Evolutionary conservation across 345 rosid species (phyloP).

Genomic region (Geranium brycei): DNA sequence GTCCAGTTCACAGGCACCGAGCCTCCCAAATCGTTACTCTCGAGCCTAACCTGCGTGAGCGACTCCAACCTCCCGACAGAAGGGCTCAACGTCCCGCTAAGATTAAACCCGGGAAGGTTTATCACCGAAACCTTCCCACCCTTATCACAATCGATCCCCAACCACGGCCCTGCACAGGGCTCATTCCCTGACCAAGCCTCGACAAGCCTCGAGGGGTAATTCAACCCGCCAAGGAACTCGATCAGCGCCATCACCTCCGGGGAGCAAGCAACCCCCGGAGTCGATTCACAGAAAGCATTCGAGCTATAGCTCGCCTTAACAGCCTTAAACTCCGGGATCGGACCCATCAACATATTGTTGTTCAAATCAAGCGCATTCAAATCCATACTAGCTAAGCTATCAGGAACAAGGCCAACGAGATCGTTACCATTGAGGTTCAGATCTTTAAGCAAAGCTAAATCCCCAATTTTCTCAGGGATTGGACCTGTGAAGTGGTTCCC

Average conservation of each 20-base stretch:
- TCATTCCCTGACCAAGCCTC: slow-evolving; percentile 50
- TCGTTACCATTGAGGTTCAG: slow-evolving; percentile 46
- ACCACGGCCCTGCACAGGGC: slow-evolving; percentile 47
- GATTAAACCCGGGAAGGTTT: slow-evolving; percentile 34
- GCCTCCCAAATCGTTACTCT: slow-evolving; percentile 36
- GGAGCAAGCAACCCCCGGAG: slow-evolving; percentile 35
- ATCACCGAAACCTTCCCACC: slow-evolving; percentile 20
- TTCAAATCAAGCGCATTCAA: slow-evolving; percentile 43
- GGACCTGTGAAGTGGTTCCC: slow-evolving; percentile 61
- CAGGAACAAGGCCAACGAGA: slow-evolving; percentile 53
- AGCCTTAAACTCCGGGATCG: slow-evolving; percentile 44
- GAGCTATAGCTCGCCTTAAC: slow-evolving; percentile 20
- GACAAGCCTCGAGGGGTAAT: slow-evolving; percentile 44
- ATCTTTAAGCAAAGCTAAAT: slow-evolving; percentile 37
- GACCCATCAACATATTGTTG: slow-evolving; percentile 67
- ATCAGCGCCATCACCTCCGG: slow-evolving; percentile 52
- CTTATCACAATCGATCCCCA: slow-evolving; percentile 33
- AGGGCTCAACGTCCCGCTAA: slow-evolving; percentile 55
- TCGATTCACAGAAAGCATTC: slow-evolving; percentile 43
- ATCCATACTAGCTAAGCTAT: slow-evolving; percentile 32
- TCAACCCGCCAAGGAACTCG: slow-evolving; percentile 42
- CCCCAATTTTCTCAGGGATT: slow-evolving; percentile 47
- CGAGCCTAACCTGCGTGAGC: slow-evolving; percentile 31
- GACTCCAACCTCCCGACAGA: slow-evolving; percentile 38
- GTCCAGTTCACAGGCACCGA: slow-evolving; percentile 48